Percentiles rank a stretch among this genome's conserved stretches.
phyloP scores from a whole-genome alignment of 208 protist genomes.

The Leishmania mexicana region DNA sequence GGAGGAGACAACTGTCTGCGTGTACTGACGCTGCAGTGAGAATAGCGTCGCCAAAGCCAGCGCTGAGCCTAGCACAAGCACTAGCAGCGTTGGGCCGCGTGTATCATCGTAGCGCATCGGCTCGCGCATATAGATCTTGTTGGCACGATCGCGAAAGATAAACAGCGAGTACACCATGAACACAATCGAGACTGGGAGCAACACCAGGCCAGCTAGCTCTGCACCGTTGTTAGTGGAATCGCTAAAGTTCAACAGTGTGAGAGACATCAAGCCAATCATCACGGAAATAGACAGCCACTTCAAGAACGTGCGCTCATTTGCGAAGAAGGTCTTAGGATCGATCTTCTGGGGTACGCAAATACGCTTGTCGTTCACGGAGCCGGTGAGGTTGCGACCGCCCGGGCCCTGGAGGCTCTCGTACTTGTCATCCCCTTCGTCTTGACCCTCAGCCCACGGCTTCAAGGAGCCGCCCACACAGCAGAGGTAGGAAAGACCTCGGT shows the following conservation, averaged over 20 bases:
- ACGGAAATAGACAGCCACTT: slow-evolving; percentile 93
- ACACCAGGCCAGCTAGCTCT: slow-evolving; percentile 78
- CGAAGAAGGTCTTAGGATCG: slow-evolving; percentile 93
- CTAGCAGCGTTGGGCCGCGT: slow-evolving; percentile 84
- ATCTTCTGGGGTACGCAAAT: slow-evolving; percentile 93
- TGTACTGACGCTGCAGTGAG: slow-evolving; percentile 85
- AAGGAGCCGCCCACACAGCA: slow-evolving; percentile 66
- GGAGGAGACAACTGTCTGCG: slow-evolving; percentile 51
- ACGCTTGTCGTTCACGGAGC: slow-evolving; percentile 85
- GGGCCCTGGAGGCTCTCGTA: slow-evolving; percentile 78
- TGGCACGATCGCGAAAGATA: slow-evolving; percentile 86
- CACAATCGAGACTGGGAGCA: slow-evolving; percentile 86
- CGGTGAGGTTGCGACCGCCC: slow-evolving; percentile 73
- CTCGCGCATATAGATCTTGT: slow-evolving; percentile 93
- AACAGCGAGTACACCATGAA: slow-evolving; percentile 92
- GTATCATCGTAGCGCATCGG: slow-evolving; percentile 93
- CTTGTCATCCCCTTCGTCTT: slow-evolving; percentile 88
- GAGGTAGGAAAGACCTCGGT: slow-evolving; percentile 64
- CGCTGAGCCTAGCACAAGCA: slow-evolving; percentile 77
- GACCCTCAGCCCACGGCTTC: slow-evolving; percentile 88
- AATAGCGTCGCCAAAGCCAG: slow-evolving; percentile 84
- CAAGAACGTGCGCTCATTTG: slow-evolving; percentile 93
- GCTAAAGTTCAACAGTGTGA: slow-evolving; percentile 87
- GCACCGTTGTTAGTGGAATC: slow-evolving; percentile 78
- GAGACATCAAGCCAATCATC: slow-evolving; percentile 88